Conservation (phyloP, 2,329 filamentous ascomycete genomes). For the Venturia nashicola region DNA sequence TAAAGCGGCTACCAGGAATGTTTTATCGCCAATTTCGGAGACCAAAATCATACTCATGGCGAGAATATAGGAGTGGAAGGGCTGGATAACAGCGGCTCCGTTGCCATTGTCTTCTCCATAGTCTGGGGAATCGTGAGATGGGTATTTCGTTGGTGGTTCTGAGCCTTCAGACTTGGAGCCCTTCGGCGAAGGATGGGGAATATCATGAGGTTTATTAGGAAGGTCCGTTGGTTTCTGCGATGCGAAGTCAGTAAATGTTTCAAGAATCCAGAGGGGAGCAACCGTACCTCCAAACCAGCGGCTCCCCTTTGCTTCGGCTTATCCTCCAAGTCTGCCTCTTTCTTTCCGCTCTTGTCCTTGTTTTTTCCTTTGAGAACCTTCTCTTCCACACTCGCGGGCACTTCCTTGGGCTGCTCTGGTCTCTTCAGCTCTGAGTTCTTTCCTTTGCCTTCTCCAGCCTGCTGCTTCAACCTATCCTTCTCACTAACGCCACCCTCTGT, state of each 20-base stretch:
- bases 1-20: conserved; percentile 87
- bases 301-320: conserved; percentile 28
- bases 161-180: conserved; percentile 41
- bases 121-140: conserved; percentile 15
- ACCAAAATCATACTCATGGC: conserved; percentile 96
- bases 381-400: conserved; percentile 70
- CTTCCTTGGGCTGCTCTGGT: conserved; percentile 75
- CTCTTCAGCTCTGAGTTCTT: conserved; percentile 39
- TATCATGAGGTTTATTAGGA: conserved; percentile 64
- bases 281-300: conserved; percentile 42
- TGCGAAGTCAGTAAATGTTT: neutral
- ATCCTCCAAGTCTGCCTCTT: conserved; percentile 30
- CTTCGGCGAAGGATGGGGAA: conserved; percentile 54
- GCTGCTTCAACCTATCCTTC: conserved; percentile 63
- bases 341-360: conserved; percentile 19
- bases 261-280: neutral
- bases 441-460: conserved; percentile 39
- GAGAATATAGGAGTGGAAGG: conserved; percentile 77
- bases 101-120: conserved; percentile 32
- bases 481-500: conserved; percentile 83
- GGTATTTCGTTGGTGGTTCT: conserved; percentile 4
- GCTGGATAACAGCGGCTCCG: conserved; percentile 54
- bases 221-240: conserved; percentile 70
- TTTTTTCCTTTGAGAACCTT: conserved; percentile 31
- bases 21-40: conserved; percentile 96